Base-by-base conservation (phyloP, 1,284 basidiomycete species). In the Leccinum cinnamomeum region DNA sequence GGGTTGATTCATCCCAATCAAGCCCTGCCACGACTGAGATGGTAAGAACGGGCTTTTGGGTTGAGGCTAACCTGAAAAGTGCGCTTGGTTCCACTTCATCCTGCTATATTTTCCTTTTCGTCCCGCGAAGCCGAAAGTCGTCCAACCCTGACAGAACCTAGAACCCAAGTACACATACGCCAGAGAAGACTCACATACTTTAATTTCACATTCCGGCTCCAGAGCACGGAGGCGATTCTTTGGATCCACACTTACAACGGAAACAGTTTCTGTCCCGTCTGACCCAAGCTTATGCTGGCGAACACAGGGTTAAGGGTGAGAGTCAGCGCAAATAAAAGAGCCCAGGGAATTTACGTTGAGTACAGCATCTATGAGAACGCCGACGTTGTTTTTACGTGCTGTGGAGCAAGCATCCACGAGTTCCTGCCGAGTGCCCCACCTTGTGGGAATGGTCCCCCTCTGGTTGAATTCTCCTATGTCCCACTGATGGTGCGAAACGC, bases 391-490 rank as follows among this genome's bases (percentile, higher is more conserved):
- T 65, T 78, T 73, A 64, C 79, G 81, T 3, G 90, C 90, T 28
- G 77, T 72, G 58, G 78, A 74, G 73, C 92, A 90, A 11, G 91
- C 88, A 5, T 77, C 72, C 2, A 94, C 72, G 20, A 97, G 84
- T 69, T 98, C 89, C 53, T 94, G 86, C 68, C 90, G 91, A 12
- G 89, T 91, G 18, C 96, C 96, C 93, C 95, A 98, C 65, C 95
- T 86, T n/a, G 95, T 98, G 8, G 81, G 75, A 57, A 85, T 77
- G n/a, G 84, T 79, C 11, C 90, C 91, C 75, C 94, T 96, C 75
- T 93, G 91, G 58, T 94, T 78, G 68, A 97, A 98, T 79, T 98
- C 95, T 55, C 96, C 96, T 10, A 98, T 78, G 73, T 95, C 94
- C 91, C 91, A 95, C 84, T 94, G 63, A 28, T 48, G 3, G n/a